Percentiles rank a stretch among this genome's conserved stretches.
These are phyloP conservation scores for Astragalus glycyphyllos DNA, from an alignment of 306 rosid species.

Conservation along the genomic window DNA sequence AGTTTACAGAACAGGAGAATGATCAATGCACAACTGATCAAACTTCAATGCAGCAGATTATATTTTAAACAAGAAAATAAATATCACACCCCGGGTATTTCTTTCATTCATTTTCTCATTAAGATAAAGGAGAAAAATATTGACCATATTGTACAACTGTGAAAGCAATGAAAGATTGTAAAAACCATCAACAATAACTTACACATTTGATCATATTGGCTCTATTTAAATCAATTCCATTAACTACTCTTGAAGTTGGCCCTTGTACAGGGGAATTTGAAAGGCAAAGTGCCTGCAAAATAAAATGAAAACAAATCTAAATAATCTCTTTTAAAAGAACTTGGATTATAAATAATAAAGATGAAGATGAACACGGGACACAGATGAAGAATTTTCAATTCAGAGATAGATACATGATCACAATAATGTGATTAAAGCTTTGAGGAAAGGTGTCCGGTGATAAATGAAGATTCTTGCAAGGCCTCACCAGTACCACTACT, in stretches of 20 bases:
- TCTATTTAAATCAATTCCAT: constrained; percentile 69
- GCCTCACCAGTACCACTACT: constrained; percentile 5
- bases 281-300: constrained; percentile 78
- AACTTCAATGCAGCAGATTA: constrained; percentile 29
- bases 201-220: constrained; percentile 87
- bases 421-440: constrained; percentile 28
- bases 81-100: constrained; percentile 22
- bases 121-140: constrained; percentile 24
- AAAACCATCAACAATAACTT: constrained; percentile 45
- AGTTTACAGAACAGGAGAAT: constrained; percentile 40
- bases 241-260: constrained; percentile 49
- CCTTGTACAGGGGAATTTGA: constrained; percentile 41
- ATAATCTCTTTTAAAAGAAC: constrained; percentile 20
- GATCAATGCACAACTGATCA: constrained; percentile 35
- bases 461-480: constrained; percentile 23
- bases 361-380: constrained; percentile 16
- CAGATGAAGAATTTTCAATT: constrained; percentile 31
- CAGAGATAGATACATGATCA: constrained; percentile 18
- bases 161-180: constrained; percentile 15
- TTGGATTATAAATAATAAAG: constrained; percentile 23
- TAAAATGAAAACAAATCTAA: constrained; percentile 12
- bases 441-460: constrained; percentile 33
- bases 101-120: constrained; percentile 33
- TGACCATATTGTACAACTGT: constrained; percentile 7
- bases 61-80: constrained; percentile 28